Evolutionary conservation across 2,329 filamentous ascomycete genomes (phyloP).

Genomic region (Aureobasidium sp.): DNA sequence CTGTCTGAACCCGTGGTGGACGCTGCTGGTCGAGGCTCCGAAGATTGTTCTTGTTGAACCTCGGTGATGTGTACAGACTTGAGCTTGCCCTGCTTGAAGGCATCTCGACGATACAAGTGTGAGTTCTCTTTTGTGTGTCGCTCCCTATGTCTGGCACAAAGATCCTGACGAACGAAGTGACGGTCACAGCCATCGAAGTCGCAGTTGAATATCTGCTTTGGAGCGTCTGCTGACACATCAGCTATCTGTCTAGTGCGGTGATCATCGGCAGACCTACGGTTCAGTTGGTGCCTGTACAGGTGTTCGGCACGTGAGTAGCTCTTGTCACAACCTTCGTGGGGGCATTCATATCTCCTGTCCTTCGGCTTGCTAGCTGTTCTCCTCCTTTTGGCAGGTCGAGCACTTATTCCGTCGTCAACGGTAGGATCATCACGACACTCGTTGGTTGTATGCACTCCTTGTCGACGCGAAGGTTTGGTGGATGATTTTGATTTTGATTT

Average conservation of each 20-base stretch:
- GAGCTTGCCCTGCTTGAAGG: slow-evolving; percentile 26
- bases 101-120: slow-evolving; percentile 67
- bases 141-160: slow-evolving; percentile 63
- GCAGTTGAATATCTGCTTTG: slow-evolving; percentile 91
- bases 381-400: not conserved
- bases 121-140: slow-evolving; percentile 58
- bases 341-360: slow-evolving; percentile 67
- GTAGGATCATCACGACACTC: not conserved
- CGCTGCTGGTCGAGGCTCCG: not conserved
- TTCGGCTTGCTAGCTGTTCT: not conserved
- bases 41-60: not conserved
- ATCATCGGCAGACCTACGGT: slow-evolving; percentile 54
- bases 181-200: slow-evolving; percentile 86
- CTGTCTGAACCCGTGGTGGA: not conserved
- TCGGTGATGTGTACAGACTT: not conserved
- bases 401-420: not conserved
- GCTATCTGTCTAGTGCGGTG: not conserved
- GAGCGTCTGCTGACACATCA: slow-evolving; percentile 55
- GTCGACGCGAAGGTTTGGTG: not conserved
- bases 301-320: slow-evolving; percentile 95
- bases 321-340: slow-evolving; percentile 82
- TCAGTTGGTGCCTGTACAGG: slow-evolving; percentile 91
- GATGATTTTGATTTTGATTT: not conserved
- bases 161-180: slow-evolving; percentile 86
- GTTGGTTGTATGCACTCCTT: not conserved